A percentile compares a stretch with the other conserved stretches of the same genome.
phyloP scores from a whole-genome alignment of 768 basidiomycete genomes.

The Suillus weaverae region DNA sequence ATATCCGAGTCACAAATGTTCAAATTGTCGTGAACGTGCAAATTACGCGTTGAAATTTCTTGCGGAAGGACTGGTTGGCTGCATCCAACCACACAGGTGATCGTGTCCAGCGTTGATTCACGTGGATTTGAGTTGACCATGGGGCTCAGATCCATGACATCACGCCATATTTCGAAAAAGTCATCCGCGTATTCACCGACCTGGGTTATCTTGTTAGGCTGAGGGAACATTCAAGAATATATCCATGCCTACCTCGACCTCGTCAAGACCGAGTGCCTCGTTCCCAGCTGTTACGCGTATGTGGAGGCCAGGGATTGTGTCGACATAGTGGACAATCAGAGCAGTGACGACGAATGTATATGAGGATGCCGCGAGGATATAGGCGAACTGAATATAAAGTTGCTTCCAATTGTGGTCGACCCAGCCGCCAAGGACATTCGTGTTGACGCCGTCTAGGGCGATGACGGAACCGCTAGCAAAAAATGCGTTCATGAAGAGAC shows the following conservation, averaged over 20 bases:
- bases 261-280: constrained; percentile 66
- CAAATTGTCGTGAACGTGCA: constrained; percentile 14
- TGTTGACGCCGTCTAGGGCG: constrained; percentile 65
- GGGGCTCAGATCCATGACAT: constrained; percentile 55
- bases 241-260: constrained; percentile 55
- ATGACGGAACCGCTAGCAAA: constrained; percentile 70
- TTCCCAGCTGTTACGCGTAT: constrained; percentile 53
- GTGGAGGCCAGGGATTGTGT: constrained; percentile 59
- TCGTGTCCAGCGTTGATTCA: constrained; percentile 10
- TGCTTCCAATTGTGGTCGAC: constrained; percentile 77
- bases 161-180: constrained; percentile 68
- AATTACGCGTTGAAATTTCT: background rate
- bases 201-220: constrained; percentile 29
- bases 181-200: constrained; percentile 71
- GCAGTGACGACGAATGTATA: constrained; percentile 68
- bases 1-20: background rate
- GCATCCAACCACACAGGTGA: constrained; percentile 25
- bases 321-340: constrained; percentile 55
- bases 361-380: constrained; percentile 53
- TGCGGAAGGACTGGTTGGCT: constrained; percentile 32
- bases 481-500: constrained; percentile 71
- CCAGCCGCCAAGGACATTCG: constrained; percentile 60
- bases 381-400: constrained; percentile 76
- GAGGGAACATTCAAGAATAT: background rate
- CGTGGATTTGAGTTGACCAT: constrained; percentile 6